Evolutionary conservation across 2,329 filamentous ascomycete species (phyloP), one percentile per base, ranked within the genome.

Genomic region (Pseudocercospora crystallina): DNA sequence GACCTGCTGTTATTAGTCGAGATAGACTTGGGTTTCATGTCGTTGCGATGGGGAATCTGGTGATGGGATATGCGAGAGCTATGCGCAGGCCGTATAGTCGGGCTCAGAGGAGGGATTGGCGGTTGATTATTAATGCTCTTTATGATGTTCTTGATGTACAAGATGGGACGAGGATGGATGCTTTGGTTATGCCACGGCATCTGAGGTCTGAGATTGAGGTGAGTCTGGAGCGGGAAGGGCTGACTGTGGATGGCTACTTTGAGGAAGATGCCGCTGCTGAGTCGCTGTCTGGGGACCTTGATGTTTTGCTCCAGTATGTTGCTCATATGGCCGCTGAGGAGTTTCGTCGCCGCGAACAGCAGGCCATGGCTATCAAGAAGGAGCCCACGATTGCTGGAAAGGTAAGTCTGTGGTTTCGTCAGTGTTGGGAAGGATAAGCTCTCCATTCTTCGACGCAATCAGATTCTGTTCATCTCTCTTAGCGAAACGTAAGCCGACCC

Each of bases 11-110:
- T 11, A 37, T 53, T 3, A 37, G 51, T 3, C 47, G 33, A 13
- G 26, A 30, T 12, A 8, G 30, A 13, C 34, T 56, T 13, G 53
- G 49, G 5, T 33, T 35, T 32, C 49, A 56, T 29, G n/a, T 53
- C 11, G 35, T 56, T 13, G 47, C 53, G 9, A 56, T 56, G 49
- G 53, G 49, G 1, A 56, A 56, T 33, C 9, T 56, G 33, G 12
- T 56, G 12, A 20, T 26, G 14, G 53, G 49, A 4, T 53, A 50
- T 31, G 50, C 49, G 4, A 15, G 35, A 10, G 49, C 53, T 14
- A 20, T 35, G 33, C 30, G 47, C 9, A 26, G 49, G 30, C 8
- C 29, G n/a, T 53, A 56, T 31, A 45, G 26, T 33, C 14, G n/a
- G 8, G 26, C 32, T 10, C 41, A 50, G 29, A 11, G 32, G 31